Percentiles rank a stretch among this genome's conserved stretches.
Evolutionary conservation across 495 filamentous ascomycete species (phyloP).

Genomic region (Penicillium robsamsonii): DNA sequence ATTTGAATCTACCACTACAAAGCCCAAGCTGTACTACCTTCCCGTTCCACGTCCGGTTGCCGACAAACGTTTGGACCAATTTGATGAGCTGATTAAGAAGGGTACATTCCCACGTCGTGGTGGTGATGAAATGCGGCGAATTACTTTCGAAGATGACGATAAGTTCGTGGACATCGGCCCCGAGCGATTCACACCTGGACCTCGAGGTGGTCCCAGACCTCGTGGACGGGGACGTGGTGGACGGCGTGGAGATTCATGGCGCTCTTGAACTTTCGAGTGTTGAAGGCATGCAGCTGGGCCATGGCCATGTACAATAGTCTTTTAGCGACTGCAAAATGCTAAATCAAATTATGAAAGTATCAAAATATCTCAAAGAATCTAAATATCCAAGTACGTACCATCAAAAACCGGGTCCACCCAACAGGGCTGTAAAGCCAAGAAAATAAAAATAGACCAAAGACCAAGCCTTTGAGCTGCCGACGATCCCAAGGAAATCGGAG

Average conservation of each 20-base stretch:
- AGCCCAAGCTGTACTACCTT: slow-evolving; percentile 69
- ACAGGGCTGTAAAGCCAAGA: background rate
- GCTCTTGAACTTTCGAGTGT: background rate
- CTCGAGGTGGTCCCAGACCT: slow-evolving; percentile 27
- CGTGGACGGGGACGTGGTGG: slow-evolving; percentile 40
- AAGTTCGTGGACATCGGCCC: slow-evolving; percentile 71
- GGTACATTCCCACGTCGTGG: slow-evolving; percentile 44
- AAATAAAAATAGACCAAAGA: slow-evolving; percentile 6
- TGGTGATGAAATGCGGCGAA: slow-evolving; percentile 67
- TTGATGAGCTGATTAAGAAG: slow-evolving; percentile 53
- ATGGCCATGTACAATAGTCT: slow-evolving; percentile 4
- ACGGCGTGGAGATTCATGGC: slow-evolving; percentile 14
- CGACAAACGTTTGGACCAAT: slow-evolving; percentile 62
- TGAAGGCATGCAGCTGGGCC: background rate
- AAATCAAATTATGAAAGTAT: background rate
- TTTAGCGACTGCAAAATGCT: background rate
- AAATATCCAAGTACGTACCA: background rate
- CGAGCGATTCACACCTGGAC: slow-evolving; percentile 50
- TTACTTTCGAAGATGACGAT: slow-evolving; percentile 73
- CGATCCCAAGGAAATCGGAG: background rate
- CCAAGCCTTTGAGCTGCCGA: slow-evolving; percentile 4
- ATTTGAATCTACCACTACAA: slow-evolving; percentile 60
- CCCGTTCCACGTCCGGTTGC: slow-evolving; percentile 51
- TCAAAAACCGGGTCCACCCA: too few species aligned
- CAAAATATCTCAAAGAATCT: background rate